Percentiles rank a stretch among this genome's conserved stretches.
phyloP scores from a whole-genome alignment of 2,329 filamentous ascomycete genomes.

The Curvularia eragrostidis region DNA sequence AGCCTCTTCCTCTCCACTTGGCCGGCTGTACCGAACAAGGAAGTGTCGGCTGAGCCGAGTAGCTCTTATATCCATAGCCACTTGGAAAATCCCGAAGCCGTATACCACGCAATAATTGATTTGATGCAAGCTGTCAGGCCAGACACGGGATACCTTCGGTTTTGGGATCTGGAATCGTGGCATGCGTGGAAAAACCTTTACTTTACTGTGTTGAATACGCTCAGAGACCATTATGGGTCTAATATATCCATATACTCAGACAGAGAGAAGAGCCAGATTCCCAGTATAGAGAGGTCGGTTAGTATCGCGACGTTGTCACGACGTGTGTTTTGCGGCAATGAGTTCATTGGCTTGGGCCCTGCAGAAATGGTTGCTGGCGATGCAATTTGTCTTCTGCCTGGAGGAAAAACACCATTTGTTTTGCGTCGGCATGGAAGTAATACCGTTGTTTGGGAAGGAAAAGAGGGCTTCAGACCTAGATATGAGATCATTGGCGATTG shows the following conservation, averaged over 20 bases:
- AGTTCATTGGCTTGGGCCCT: slow-evolving; percentile 15
- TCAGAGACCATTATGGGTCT: background rate
- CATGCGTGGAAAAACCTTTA: background rate
- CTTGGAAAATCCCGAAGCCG: background rate
- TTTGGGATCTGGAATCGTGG: background rate
- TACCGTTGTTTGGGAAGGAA: background rate
- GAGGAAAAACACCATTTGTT: slow-evolving; percentile 22
- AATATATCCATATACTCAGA: background rate
- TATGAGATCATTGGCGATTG: slow-evolving; percentile 8
- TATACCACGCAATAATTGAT: background rate
- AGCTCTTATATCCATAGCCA: background rate
- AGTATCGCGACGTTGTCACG: slow-evolving; percentile 4
- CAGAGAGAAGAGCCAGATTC: background rate
- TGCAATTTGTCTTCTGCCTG: slow-evolving; percentile 14
- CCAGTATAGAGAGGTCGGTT: background rate
- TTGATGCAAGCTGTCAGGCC: background rate
- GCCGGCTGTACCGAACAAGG: background rate
- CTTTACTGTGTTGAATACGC: background rate
- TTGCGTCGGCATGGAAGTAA: slow-evolving; percentile 3
- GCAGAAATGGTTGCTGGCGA: slow-evolving; percentile 13
- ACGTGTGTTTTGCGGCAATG: slow-evolving; percentile 2
- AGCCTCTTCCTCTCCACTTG: background rate
- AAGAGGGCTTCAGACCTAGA: background rate
- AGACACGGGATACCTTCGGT: background rate
- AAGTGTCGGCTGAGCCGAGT: background rate